Evolutionary conservation across 768 basidiomycete genomes (phyloP).

Genomic region (Podaxis mareebaensis): DNA sequence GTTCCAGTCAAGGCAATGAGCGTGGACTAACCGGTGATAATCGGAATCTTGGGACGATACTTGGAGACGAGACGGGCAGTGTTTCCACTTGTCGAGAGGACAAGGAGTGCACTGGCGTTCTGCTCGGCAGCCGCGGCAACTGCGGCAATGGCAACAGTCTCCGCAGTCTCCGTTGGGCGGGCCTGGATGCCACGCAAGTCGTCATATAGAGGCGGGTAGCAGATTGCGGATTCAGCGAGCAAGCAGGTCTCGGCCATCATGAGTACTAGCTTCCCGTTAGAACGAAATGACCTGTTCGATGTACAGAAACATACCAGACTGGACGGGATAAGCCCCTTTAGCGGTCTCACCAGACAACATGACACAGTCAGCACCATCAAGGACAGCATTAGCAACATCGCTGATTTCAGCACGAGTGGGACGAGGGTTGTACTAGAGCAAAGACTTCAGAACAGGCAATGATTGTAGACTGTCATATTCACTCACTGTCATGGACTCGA

Average conservation of each 20-base stretch:
- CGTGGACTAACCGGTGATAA: conserved; percentile 77
- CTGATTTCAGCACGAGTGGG: conserved; percentile 99
- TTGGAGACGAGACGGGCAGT: conserved; percentile 96
- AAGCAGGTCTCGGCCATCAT: conserved; percentile 99
- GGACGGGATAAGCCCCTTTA: conserved; percentile 94
- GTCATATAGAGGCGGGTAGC: conserved; percentile 92
- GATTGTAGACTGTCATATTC: neutral
- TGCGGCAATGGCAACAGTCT: conserved; percentile 95
- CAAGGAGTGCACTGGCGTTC: conserved; percentile 91
- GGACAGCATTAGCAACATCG: conserved; percentile 98
- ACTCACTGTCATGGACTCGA: conserved; percentile 96
- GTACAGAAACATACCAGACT: conserved; percentile 66
- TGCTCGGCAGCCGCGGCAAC: conserved; percentile 96
- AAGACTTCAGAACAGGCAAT: conserved; percentile 16
- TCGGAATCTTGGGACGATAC: conserved; percentile 91
- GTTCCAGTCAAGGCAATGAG: neutral
- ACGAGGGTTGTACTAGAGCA: conserved; percentile 85
- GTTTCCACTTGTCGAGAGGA: conserved; percentile 95
- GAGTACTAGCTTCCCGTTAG: conserved; percentile 55
- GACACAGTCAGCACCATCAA: conserved; percentile 98
- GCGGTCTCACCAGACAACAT: conserved; percentile 99
- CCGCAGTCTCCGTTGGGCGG: conserved; percentile 90
- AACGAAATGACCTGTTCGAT: neutral
- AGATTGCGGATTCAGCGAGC: conserved; percentile 93
- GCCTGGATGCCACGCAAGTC: conserved; percentile 78